Evolutionary conservation across 1,139 yeast genomes (phyloP).

Genomic region (Blastobotrys raffinosifermentans): DNA sequence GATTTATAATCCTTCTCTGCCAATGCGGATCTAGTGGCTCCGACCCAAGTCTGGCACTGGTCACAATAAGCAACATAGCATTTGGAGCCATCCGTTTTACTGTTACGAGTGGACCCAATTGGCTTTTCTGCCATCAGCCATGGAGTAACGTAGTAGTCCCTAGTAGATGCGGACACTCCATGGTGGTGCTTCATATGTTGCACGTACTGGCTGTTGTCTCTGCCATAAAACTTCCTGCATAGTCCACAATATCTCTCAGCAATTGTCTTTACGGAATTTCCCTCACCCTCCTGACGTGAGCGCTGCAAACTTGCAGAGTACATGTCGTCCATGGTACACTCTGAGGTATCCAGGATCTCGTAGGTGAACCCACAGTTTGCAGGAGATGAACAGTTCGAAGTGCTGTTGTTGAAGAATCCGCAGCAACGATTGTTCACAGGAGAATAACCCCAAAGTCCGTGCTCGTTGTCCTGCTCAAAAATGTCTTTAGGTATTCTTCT

Average conservation of each 20-base stretch:
- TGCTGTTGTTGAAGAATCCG: too few relatives aligned
- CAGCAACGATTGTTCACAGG: neutral
- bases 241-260: neutral
- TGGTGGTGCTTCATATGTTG: constrained; percentile 3
- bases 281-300: neutral
- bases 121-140: constrained; percentile 1
- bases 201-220: constrained; percentile 2
- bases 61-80: constrained; percentile 1
- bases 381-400: too few relatives aligned
- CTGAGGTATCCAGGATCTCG: neutral
- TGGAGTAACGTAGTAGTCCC: constrained; percentile 1
- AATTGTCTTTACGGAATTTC: neutral
- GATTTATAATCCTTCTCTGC: neutral
- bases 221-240: neutral
- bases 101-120: neutral
- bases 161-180: neutral
- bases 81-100: neutral
- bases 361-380: neutral
- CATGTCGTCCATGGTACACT: neutral
- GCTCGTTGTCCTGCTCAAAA: neutral
- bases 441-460: neutral
- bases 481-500: neutral
- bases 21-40: neutral
- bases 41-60: constrained; percentile 2
- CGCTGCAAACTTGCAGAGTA: neutral